A percentile compares a stretch with the other conserved stretches of the same genome.
These are phyloP conservation scores for Pyropia haitanensis DNA, from an alignment of 23 red algal species.

Conservation along the genomic window DNA sequence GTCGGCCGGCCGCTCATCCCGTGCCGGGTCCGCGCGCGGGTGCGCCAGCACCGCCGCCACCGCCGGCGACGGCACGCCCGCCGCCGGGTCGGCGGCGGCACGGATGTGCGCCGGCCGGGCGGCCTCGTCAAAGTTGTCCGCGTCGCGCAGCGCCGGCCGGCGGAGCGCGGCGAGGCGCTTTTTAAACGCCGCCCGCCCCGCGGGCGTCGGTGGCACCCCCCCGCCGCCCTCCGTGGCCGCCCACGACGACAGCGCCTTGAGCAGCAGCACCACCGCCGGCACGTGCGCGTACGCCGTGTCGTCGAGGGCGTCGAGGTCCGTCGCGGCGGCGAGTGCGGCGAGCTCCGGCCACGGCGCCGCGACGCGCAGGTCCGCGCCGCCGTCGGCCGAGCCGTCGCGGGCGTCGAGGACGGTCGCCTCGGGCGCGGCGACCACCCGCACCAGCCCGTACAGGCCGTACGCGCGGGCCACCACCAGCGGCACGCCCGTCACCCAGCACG, in stretches of 20 bases:
- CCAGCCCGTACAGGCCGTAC: constrained; percentile 57
- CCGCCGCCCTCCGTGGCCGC: constrained; percentile 6
- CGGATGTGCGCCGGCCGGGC: constrained; percentile 1
- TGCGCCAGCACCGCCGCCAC: too few species aligned
- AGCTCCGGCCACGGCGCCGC: constrained; percentile 61
- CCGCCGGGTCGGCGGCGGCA: too few species aligned
- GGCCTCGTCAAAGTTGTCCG: constrained; percentile 68
- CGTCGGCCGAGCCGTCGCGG: constrained; percentile 21
- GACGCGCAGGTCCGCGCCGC: constrained; percentile 38
- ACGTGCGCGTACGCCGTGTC: constrained; percentile 41
- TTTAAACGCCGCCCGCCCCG: constrained; percentile 22
- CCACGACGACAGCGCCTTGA: constrained; percentile 37
- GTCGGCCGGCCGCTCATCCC: too few species aligned
- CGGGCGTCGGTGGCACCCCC: constrained; percentile 8
- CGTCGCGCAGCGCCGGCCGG: constrained; percentile 14
- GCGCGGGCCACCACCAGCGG: constrained; percentile 54
- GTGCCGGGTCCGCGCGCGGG: too few species aligned
- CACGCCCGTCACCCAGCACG: constrained; percentile 41
- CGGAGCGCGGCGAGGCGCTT: constrained; percentile 10
- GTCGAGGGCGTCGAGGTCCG: constrained; percentile 16
- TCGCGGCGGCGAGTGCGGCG: constrained; percentile 9
- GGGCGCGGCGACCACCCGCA: constrained; percentile 46
- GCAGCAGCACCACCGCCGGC: constrained; percentile 67
- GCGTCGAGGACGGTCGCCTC: constrained; percentile 49
- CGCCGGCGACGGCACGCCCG: too few species aligned